Conservation (phyloP, 2,329 filamentous ascomycete species). For the Trichoderma sp. region DNA sequence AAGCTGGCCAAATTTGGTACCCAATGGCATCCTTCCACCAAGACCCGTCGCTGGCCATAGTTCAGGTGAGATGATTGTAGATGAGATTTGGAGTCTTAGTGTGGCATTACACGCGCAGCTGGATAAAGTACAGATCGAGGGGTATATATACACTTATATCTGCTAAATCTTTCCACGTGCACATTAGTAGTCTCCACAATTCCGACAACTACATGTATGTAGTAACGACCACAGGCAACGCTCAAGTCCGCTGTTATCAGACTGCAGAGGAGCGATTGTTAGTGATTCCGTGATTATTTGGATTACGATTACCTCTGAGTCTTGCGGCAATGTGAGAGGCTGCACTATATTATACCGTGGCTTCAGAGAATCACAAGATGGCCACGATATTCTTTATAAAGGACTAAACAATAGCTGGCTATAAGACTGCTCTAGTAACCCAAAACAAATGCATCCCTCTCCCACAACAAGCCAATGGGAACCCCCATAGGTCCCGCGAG, state of each 20-base stretch:
- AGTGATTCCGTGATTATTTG: background rate
- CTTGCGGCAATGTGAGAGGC: background rate
- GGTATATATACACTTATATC: background rate
- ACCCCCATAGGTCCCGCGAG: background rate
- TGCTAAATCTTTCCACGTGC: background rate
- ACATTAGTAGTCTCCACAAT: background rate
- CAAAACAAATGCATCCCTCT: background rate
- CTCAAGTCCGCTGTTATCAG: background rate
- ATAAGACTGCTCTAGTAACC: background rate
- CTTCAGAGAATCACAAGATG: background rate
- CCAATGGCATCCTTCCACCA: slow-evolving; percentile 57
- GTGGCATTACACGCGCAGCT: background rate
- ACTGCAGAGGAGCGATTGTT: background rate
- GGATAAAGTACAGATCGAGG: background rate
- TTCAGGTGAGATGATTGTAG: background rate
- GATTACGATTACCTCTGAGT: background rate
- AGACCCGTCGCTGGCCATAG: background rate
- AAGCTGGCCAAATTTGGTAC: slow-evolving; percentile 57
- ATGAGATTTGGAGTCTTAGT: background rate
- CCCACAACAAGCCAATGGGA: background rate
- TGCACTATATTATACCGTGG: background rate
- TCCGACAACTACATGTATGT: no score
- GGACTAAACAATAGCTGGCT: background rate
- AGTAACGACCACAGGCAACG: background rate
- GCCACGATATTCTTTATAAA: background rate